These are phyloP conservation scores for Anisodus tanguticus DNA, from an alignment of 257 asterid genomes.

Conservation along the genomic window DNA sequence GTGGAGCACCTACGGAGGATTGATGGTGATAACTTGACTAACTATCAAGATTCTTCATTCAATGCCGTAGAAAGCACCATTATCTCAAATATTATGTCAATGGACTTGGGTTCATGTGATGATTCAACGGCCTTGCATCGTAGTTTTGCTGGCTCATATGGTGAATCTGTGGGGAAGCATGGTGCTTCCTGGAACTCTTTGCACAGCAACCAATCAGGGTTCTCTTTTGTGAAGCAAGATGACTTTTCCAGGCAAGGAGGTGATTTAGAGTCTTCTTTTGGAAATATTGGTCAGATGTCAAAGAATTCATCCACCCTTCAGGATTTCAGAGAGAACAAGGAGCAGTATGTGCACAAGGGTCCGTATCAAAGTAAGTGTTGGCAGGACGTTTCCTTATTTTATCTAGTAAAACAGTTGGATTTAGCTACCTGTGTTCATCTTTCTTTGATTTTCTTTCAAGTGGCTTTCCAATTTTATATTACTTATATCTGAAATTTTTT, in stretches of 20 bases:
- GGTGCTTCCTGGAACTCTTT: conserved; percentile 79
- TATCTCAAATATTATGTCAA: conserved; percentile 83
- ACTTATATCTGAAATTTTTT: background rate
- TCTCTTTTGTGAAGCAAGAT: conserved; percentile 58
- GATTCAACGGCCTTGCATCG: conserved; percentile 6
- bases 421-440: background rate
- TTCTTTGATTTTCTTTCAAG: background rate
- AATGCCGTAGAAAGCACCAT: conserved; percentile 76
- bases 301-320: conserved; percentile 44
- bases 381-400: background rate
- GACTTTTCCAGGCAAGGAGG: conserved; percentile 58
- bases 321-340: conserved; percentile 61
- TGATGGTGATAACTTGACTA: conserved; percentile 55
- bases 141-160: conserved; percentile 24
- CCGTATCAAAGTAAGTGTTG: conserved; percentile 65
- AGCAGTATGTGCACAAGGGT: conserved; percentile 63
- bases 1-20: conserved; percentile 92
- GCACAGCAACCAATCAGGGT: conserved; percentile 64
- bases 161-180: conserved; percentile 59
- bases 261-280: conserved; percentile 41
- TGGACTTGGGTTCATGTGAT: conserved; percentile 59
- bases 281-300: conserved; percentile 39
- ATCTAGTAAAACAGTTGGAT: background rate
- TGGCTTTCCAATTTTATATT: background rate
- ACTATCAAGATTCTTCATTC: conserved; percentile 63